Evolutionary conservation across 441 rosid genomes (phyloP).

Genomic region (Adansonia gregorii): DNA sequence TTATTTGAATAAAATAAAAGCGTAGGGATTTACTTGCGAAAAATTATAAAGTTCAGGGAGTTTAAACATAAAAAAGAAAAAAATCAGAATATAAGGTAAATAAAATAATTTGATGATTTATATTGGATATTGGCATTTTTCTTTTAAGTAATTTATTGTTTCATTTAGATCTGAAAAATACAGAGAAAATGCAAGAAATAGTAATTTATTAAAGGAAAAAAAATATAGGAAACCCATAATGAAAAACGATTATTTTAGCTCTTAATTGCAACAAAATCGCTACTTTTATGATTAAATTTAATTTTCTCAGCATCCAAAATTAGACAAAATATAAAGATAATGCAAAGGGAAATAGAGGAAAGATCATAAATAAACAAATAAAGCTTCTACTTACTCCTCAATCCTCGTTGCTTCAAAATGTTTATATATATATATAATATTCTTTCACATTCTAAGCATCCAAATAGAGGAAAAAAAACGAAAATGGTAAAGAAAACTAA

Average conservation of each 20-base stretch:
- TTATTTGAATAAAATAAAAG: no score
- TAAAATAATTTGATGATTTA: not conserved
- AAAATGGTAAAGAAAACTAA: conserved; percentile 32
- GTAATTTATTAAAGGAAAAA: not conserved
- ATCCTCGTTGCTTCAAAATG: not conserved
- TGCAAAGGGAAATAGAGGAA: not conserved
- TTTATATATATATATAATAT: not conserved
- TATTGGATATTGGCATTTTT: not conserved
- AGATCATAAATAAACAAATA: no score
- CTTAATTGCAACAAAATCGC: not conserved
- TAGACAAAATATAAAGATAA: not conserved
- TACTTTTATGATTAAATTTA: not conserved
- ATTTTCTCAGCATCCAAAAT: not conserved
- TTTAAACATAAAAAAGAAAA: no score
- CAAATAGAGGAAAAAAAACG: not conserved
- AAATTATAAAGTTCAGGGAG: no score
- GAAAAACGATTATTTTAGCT: not conserved
- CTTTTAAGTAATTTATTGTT: not conserved
- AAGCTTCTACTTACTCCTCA: not conserved
- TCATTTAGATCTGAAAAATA: not conserved
- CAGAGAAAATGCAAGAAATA: not conserved
- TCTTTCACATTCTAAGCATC: conserved; percentile 19
- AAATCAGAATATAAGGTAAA: not conserved
- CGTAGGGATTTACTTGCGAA: no score
- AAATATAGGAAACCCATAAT: not conserved